A percentile compares a stretch with the other conserved stretches of the same genome.
phyloP scores from a whole-genome alignment of 2,329 filamentous ascomycete genomes.

The Sclerotinia glacialis region DNA sequence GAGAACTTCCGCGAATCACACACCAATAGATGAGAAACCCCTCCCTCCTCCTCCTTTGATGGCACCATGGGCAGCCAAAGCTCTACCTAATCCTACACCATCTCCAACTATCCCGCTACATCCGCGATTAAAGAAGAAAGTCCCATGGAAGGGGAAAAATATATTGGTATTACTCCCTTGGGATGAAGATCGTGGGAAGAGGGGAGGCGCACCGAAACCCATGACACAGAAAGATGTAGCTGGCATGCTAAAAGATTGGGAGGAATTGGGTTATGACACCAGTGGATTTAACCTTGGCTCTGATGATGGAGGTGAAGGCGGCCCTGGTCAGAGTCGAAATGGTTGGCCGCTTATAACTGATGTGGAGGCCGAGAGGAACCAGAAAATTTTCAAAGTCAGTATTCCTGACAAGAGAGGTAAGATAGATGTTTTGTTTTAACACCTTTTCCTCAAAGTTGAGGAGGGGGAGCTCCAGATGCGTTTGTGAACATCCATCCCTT shows the following conservation, averaged over 20 bases:
- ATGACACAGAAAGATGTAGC: constrained; percentile 55
- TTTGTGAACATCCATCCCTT: constrained; percentile 1
- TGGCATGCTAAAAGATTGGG: constrained; percentile 63
- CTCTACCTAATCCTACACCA: constrained; percentile 24
- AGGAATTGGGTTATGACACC: constrained; percentile 66
- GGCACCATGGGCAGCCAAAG: constrained; percentile 25
- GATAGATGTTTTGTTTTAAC: constrained; percentile 10
- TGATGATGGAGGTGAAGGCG: constrained; percentile 30
- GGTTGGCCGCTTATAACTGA: constrained; percentile 66
- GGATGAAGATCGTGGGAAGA: constrained; percentile 62
- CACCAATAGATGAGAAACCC: constrained; percentile 42
- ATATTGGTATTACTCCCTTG: constrained; percentile 68
- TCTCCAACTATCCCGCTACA: constrained; percentile 43
- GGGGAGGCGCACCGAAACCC: constrained; percentile 53
- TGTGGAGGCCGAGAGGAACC: constrained; percentile 53
- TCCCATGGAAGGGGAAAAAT: constrained; percentile 72
- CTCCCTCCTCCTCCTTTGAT: constrained; percentile 38
- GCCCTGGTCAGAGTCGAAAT: constrained; percentile 57
- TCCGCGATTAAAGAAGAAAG: constrained; percentile 65
- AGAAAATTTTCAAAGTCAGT: constrained; percentile 57
- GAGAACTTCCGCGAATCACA: constrained; percentile 25
- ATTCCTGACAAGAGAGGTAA: constrained; percentile 53
- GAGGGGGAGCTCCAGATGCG: background rate
- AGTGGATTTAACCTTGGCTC: constrained; percentile 65
- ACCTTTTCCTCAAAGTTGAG: background rate